Evolutionary conservation across 2,329 filamentous ascomycete species (phyloP), one percentile per base, ranked within the genome.

Genomic region (Neofusicoccum umdonicola): DNA sequence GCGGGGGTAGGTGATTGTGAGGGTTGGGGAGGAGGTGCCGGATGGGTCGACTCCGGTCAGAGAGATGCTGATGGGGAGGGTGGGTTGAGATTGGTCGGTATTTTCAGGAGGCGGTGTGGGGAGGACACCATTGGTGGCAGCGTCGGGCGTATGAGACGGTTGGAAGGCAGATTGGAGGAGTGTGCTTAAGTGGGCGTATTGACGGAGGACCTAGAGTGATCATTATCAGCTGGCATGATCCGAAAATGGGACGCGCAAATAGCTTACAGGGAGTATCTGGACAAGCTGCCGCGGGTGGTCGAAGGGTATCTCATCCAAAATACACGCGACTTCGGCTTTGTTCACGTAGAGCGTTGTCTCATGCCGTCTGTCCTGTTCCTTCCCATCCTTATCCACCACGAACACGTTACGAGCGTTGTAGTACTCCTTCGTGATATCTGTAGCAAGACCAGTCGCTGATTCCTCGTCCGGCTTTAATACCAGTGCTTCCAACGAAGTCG

Each of bases 241-340:
- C 34, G 31, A 17, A 22, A 34, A 27, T 19, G 3, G 6, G 8
- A 5, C 7, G 17, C n/a, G n/a, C 6, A 37, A 7, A 3, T 39
- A 17, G 35, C 62, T 64, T 65, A 69, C 81, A 0, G 91, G 90
- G n/a, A 96, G 81, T 72, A 93, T 86, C 62, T 86, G 83, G 6
- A 93, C 80, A 3, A 96, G 79, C 72, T 96, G 91, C 57, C 87
- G 85, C 0, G 92, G 92, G 71, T 96, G 92, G 2, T 87, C 86
- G 71, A 96, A 94, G 0, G 90, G 87, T 37, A 95, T 81, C 63
- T 89, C 86, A 0, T 84, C 85, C 8, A 96, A 75, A 3, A 83
- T 81, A 64, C 88, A 85, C 0, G 88, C 89, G 69, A 89, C 92
- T 8, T 92, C 90, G 2, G 87, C 85, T 74, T 91, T 92, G 63